Conservation (phyloP, 257 asterid species). For the Jaltomata sinuosa region DNA sequence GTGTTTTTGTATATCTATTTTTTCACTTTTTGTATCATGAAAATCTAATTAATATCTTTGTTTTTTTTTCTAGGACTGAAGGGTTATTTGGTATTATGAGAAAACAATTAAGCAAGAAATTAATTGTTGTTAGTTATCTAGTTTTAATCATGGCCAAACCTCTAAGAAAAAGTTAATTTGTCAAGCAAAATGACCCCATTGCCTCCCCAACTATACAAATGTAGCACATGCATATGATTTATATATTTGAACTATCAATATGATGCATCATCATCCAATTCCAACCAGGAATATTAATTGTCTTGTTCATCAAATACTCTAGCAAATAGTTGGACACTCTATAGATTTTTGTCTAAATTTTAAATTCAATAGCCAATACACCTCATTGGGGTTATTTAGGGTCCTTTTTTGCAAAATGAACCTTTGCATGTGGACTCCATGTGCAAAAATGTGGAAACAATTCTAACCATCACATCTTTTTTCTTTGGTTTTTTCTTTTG, state of each 20-base stretch:
- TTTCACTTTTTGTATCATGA: background rate
- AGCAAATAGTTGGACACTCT: background rate
- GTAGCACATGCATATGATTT: background rate
- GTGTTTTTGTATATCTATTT: background rate
- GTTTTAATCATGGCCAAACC: background rate
- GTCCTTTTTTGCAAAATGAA: background rate
- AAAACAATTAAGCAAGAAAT: background rate
- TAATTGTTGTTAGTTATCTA: background rate
- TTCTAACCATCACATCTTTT: slow-evolving; percentile 35
- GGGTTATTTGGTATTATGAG: background rate
- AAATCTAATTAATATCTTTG: background rate
- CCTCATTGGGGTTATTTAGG: background rate
- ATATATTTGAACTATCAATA: background rate
- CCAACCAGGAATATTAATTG: background rate
- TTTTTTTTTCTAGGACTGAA: background rate
- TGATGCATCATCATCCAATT: background rate
- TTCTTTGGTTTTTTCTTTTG: no score
- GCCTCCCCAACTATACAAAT: background rate
- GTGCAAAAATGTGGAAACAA: slow-evolving; percentile 37
- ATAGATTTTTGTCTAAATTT: background rate
- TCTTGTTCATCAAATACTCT: background rate
- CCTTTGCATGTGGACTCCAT: slow-evolving; percentile 41
- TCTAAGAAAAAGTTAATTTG: background rate
- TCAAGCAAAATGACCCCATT: background rate
- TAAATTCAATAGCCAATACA: background rate